These are phyloP conservation scores for Clarkia xantiana DNA, from an alignment of 345 rosid species.

Conservation along the genomic window DNA sequence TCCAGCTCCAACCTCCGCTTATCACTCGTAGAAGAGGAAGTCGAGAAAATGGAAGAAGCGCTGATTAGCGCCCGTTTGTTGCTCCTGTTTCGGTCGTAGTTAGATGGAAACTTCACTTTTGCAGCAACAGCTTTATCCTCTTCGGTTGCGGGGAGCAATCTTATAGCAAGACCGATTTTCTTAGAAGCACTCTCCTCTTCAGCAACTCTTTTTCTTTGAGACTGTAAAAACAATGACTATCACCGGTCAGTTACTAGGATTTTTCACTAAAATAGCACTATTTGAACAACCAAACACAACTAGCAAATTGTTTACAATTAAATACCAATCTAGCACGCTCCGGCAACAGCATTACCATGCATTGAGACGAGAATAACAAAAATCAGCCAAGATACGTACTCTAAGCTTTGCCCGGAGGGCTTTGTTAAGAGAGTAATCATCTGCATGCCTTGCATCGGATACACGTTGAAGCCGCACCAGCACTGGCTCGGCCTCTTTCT, in stretches of 20 bases:
- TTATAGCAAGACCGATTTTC: slow-evolving; percentile 61
- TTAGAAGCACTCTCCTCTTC: slow-evolving; percentile 71
- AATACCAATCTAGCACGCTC: no score
- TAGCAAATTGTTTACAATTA: no score
- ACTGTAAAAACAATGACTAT: slow-evolving; percentile 15
- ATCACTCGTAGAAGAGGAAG: slow-evolving; percentile 27
- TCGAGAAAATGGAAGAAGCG: slow-evolving; percentile 53
- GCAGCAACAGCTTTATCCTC: slow-evolving; percentile 58
- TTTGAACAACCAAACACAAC: no score
- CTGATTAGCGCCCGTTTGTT: slow-evolving; percentile 64
- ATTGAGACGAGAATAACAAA: background rate
- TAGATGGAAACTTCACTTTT: slow-evolving; percentile 44
- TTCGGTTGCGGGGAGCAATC: slow-evolving; percentile 49
- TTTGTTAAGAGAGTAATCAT: slow-evolving; percentile 74
- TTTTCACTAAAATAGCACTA: no score
- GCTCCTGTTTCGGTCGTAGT: slow-evolving; percentile 59
- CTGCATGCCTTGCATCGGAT: slow-evolving; percentile 75
- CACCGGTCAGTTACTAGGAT: slow-evolving; percentile 2
- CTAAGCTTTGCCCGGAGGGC: slow-evolving; percentile 71
- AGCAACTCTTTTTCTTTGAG: slow-evolving; percentile 68
- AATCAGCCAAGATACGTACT: slow-evolving; percentile 13
- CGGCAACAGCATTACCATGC: background rate
- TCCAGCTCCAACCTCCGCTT: slow-evolving; percentile 52
- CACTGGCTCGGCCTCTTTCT: slow-evolving; percentile 93
- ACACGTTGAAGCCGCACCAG: slow-evolving; percentile 68